A percentile compares a stretch with the other conserved stretches of the same genome.
phyloP scores from a whole-genome alignment of 2,329 filamentous ascomycete genomes.

The Penicillium nordicum region DNA sequence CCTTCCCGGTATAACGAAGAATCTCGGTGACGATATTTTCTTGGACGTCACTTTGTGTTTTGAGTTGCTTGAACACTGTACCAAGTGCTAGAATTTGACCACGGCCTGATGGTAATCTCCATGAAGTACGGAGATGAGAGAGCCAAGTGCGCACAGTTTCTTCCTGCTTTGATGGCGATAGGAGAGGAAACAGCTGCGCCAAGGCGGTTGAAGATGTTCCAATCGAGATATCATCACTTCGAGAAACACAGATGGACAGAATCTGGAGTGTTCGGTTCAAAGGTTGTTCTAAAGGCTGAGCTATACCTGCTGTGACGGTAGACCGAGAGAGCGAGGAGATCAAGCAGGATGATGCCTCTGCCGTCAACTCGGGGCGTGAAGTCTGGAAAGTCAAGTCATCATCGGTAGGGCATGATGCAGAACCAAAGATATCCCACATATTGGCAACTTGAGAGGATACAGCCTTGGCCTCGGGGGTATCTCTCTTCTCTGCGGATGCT shows the following conservation, averaged over 20 bases:
- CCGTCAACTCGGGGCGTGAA: slow-evolving; percentile 41
- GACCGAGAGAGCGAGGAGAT: slow-evolving; percentile 38
- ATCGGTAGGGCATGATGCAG: slow-evolving; percentile 31
- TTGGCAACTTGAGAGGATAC: slow-evolving; percentile 29
- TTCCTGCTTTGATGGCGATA: slow-evolving; percentile 32
- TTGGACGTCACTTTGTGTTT: slow-evolving; percentile 21
- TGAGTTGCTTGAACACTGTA: slow-evolving; percentile 36
- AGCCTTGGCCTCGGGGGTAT: slow-evolving; percentile 23
- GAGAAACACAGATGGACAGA: slow-evolving; percentile 40
- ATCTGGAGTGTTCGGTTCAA: slow-evolving; percentile 32
- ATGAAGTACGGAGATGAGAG: slow-evolving; percentile 34
- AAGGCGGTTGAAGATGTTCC: slow-evolving; percentile 41
- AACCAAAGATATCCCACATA: slow-evolving; percentile 41
- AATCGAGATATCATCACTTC: slow-evolving; percentile 41
- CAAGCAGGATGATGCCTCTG: slow-evolving; percentile 41
- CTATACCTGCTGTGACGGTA: slow-evolving; percentile 11
- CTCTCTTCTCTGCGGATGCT: slow-evolving; percentile 14
- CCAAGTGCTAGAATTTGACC: slow-evolving; percentile 46
- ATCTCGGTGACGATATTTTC: slow-evolving; percentile 33
- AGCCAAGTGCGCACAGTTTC: slow-evolving; percentile 41
- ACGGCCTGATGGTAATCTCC: slow-evolving; percentile 39
- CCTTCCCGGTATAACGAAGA: slow-evolving; percentile 34
- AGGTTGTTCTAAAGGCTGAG: slow-evolving; percentile 20
- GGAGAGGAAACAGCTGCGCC: slow-evolving; percentile 39
- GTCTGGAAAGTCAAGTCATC: slow-evolving; percentile 40